Evolutionary conservation across 2,329 filamentous ascomycete genomes (phyloP), one percentile per base, ranked within the genome.

Genomic region (Rhynchosporium secalis): DNA sequence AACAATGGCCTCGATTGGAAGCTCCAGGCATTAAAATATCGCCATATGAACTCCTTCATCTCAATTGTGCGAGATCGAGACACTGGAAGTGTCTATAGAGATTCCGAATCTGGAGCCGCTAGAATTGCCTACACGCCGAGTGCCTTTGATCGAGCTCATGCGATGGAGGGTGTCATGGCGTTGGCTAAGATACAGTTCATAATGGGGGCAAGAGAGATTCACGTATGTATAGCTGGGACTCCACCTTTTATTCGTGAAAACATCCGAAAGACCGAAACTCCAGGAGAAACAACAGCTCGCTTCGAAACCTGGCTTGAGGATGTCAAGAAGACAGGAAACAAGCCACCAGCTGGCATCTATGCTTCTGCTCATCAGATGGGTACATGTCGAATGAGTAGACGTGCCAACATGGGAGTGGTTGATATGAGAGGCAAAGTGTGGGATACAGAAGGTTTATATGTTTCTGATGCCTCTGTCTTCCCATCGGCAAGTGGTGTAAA

Each of bases 331-430:
- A 76, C 83, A 28, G 79, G 81, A 43, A 80, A 80, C 52, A 76
- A 75, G 62, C 77, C 79, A 20, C 82, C 84, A 0, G 76, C 80
- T 43, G 77, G 80, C 31, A 74, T 77, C 33, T 89, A 85, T 69
- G 76, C 79, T 46, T 88, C 86, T 26, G 89, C 89, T 33, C 89
- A 92, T 75, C 89, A 92, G 77, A 92, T 92, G 89, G 87, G 89
- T 38, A 85, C 85, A 10, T 90, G 87, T 70, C 79, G 88, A 4
- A 92, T 92, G 89, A 84, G 84, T 26, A 73, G 64, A 47, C 56
- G 52, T 33, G 73, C 74, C 60, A 74, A 76, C 15, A 75, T 75
- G 43, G 83, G 84, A 45, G 85, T 86, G 13, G 85, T 87, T 5
- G 82, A 86, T 67, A 72, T 76, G 26, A 75, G 72, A 64, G 85